Base-by-base conservation (phyloP, 1,284 basidiomycete species). In the Coniferiporia sulphurascens region DNA sequence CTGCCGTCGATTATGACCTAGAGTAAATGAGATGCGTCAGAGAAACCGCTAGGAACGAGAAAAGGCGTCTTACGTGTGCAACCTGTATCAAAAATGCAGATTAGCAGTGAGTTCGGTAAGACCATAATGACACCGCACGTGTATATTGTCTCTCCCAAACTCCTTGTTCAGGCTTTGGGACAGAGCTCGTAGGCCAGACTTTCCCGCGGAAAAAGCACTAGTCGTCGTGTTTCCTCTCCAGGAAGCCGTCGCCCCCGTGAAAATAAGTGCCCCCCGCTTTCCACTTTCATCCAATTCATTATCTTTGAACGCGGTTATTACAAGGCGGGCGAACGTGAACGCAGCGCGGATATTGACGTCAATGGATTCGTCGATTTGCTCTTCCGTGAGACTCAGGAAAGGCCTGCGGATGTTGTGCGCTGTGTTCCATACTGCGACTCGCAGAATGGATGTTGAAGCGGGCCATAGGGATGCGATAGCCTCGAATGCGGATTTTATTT, bases 121-220 rank as follows among this genome's bases (percentile, higher is more conserved):
- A 15, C 19, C 19, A 34, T 12, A n/a, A 7, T 7, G 17, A 2
- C 4, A 12, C 48, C 60, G 51, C 22, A 67, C 71, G 48, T 73
- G 71, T 15, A 73, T 72, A 43, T 71, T 70, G 38, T 72, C 65
- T 13, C 66, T 66, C 3, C 68, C 69, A 49, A 69, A 73, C 52
- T 73, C 72, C 48, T 71, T 66, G n/a, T 70, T 69, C 48, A 73
- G 61, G 6, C 66, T 68, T 61, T 73, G 68, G 21, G 62, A 61
- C 12, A 73, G 53, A 19, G 70, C 68, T 5, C 70, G 51, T 48
- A 70, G 50, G 2, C 69, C 71, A 43, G 69, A 68, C 56, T 73
- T 73, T 4, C 71, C 71, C 1, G 70, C 71, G 3, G 72, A 66
- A 38, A 73, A 72, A 3, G 69, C 69, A 0, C 69, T 66, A 10